Evolutionary conservation across 768 basidiomycete genomes (phyloP), one percentile per base, ranked within the genome.

Genomic region (Suillus americanus): DNA sequence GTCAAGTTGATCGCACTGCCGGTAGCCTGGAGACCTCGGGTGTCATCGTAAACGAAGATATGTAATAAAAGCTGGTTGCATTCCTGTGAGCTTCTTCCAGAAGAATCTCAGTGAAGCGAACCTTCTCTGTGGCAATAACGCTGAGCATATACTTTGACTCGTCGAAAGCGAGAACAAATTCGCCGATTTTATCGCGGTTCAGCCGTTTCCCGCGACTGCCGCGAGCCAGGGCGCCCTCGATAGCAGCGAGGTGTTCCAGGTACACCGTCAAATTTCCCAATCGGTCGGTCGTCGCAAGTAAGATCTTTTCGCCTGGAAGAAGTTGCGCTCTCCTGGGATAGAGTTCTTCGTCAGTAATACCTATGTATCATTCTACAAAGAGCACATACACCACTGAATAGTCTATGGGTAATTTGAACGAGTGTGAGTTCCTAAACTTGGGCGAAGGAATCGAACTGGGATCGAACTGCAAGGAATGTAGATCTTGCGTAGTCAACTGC

Each of bases 131-230:
- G 5, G 80, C 74, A 61, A 84, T 82, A 0, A 87, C 63, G 0
- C 80, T 79, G 25, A 88, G 67, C 71, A 83, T 79, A 3, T 81
- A 79, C 65, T 79, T 84, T 14, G 75, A 71, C 67, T 88, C 86
- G 54, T 88, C 85, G 64, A 80, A 86, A 0, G 86, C 78, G 3
- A 87, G 61, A 9, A 83, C n/a, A 57, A 79, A 76, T 6, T 81
- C 75, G 0, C 83, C 85, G 13, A 86, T 77, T 69, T 82, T 85
- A 63, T 82, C 80, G 6, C 76, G 78, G 62, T 79, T 76, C 18
- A 87, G 70, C 0, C 20, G 33, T 60, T 80, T 80, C 40, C 75
- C 71, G 9, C 63, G 62, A 1, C 69, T 64, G 9, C 65, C 48
- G 9, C 68, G 68, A 0, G 48, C 20, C 10, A 85, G 67, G 0